Base-by-base conservation (phyloP, 1,284 basidiomycete species). In the Boletus sp. region DNA sequence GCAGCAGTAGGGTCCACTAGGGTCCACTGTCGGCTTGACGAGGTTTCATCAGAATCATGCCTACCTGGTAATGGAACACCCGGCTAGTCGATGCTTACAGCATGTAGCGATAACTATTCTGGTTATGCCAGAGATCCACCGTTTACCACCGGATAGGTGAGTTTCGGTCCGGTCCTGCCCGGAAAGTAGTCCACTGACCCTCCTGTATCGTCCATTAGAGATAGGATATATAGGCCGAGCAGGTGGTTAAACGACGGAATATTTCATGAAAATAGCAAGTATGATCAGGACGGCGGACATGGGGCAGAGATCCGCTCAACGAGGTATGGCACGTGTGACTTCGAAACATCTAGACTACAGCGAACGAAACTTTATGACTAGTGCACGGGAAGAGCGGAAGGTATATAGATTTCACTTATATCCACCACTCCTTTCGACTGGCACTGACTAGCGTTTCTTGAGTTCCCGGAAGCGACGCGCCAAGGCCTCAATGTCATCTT, bases 381-480 rank as follows among this genome's bases (percentile, higher is more conserved):
- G 52, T 33, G 25, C 43, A 38, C 43, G 40, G 46, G 19, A 40
- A 53, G 40, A 50, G 44, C 21, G 17, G 33, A 48, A 56, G 50
- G 56, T 57, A 44, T 44, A 16, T n/a, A 23, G 19, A 43, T 43
- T 38, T 38, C 37, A 38, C 37, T 14, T 49, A 28, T 50, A 58
- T 44, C 37, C 23, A 50, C 33, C 51, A 46, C 40, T 49, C 23
- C 23, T 47, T 49, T 54, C 38, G 9, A 25, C 43, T 4, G 46
- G 21, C 19, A n/a, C 53, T 54, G 38, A 30, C 64, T 79, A 93
- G 51, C 84, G 84, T 76, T 90, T 92, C 79, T 93, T 94, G 68
- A 94, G 75, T 31, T 85, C 89, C 61, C 89, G 90, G 68, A 94
- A 94, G 59, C 92, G 84, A 73, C 83, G 86, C 52, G 85, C 77